These are phyloP conservation scores for Puccinia triticina DNA, from an alignment of 1,284 basidiomycete genomes.

Conservation along the genomic window DNA sequence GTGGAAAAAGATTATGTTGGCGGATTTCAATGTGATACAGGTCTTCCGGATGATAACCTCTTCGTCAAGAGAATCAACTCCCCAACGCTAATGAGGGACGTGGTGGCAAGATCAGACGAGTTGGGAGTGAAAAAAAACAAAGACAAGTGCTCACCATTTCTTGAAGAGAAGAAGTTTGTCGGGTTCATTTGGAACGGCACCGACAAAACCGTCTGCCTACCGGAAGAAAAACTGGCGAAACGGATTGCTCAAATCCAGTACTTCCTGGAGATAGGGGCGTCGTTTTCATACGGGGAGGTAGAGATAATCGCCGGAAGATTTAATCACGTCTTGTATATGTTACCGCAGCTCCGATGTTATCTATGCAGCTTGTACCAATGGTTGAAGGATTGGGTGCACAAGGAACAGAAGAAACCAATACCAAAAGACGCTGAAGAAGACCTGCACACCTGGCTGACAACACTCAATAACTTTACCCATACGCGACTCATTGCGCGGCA, in stretches of 20 bases:
- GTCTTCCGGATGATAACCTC: background rate
- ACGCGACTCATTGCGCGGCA: too few species aligned
- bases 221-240: background rate
- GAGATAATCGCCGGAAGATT: background rate
- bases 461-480: too few species aligned
- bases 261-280: background rate
- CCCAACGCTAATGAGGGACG: too few species aligned
- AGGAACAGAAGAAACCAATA: too few species aligned
- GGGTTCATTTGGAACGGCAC: slow-evolving; percentile 9
- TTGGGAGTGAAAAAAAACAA: background rate
- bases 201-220: background rate
- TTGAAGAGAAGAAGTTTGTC: background rate
- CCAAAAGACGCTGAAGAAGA: too few species aligned
- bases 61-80: too few species aligned
- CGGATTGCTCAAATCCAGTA: background rate
- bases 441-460: too few species aligned
- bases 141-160: background rate
- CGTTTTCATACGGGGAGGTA: background rate
- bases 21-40: background rate
- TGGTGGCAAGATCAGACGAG: too few species aligned
- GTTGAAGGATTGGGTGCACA: too few species aligned
- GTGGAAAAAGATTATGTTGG: background rate
- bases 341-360: too few species aligned
- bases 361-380: too few species aligned
- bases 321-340: background rate